Base-by-base conservation (phyloP, 306 rosid genomes). In the Heteromeles arbutifolia region DNA sequence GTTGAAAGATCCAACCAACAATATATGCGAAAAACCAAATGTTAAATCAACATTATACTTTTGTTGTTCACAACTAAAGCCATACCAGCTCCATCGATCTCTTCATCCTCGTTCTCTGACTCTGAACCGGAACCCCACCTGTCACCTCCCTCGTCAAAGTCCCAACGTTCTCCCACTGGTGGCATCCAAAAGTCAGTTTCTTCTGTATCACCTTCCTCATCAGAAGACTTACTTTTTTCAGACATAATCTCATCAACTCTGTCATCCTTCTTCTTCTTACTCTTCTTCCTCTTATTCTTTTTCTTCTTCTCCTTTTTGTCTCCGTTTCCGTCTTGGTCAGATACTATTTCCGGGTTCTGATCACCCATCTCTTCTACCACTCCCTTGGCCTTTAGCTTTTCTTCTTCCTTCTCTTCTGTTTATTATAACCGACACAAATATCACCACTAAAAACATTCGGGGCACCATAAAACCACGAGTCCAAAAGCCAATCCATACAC, bases 131-230 rank as follows among this genome's bases (percentile, higher is more conserved):
- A 90, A 72, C 80, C 87, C 98, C 98, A 95, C 80, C 96, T 81
- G 74, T 88, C 91, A 41, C 90, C 87, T 34, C 98, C 92, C 25
- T 87, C 87, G 65, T 95, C 98, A 48, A 82, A 76, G 78, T 92
- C 98, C 98, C 97, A 90, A 11, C 98, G 93, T n/a, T 84, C 89
- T 52, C 97, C 97, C 50, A 29, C 81, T 13, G 93, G 92, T 79
- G 98, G 98, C 84, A 84, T 83, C 98, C 98, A 94, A 72, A 94
- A 88, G 71, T 86, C 93, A 5, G 62, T 86, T 19, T 94, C 96
- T 82, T 87, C 98, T 1, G 68, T 18, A 41, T 82, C 88, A 65
- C 78, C 79, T 48, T 80, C 92, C 62, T 78, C 89, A 54, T 80
- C 79, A 41, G 85, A 67, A 58, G 87, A 70, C 70, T 85, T 74